Evolutionary conservation across 192 early-diverging fungal genomes (phyloP).

Genomic region (Coemansia sp.): DNA sequence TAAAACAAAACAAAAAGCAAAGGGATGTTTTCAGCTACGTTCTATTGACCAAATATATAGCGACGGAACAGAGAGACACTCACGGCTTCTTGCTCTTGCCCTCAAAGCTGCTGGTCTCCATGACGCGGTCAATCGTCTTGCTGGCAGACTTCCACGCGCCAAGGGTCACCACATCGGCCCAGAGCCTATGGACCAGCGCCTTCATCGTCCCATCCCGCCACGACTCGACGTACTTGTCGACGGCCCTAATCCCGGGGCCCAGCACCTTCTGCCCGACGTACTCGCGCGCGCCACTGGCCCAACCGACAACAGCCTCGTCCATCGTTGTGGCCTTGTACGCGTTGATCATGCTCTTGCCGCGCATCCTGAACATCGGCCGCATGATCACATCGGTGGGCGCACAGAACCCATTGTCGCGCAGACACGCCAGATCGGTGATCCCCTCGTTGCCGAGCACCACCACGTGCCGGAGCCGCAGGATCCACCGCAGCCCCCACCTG

Average conservation of each 20-base stretch:
- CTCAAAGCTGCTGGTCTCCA: not conserved
- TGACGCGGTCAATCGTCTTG: not conserved
- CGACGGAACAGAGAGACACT: too few relatives aligned
- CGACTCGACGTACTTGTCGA: constrained; percentile 19
- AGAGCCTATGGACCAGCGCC: constrained; percentile 12
- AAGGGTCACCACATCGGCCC: constrained; percentile 8
- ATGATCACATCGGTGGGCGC: constrained; percentile 3
- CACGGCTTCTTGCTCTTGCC: not conserved
- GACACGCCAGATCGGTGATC: not conserved
- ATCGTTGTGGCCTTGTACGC: constrained; percentile 12
- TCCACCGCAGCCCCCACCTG: constrained; percentile 22
- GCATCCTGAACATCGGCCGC: not conserved
- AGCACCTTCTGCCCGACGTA: constrained; percentile 7
- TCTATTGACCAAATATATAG: too few relatives aligned
- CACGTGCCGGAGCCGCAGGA: constrained; percentile 11
- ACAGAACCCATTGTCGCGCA: not conserved
- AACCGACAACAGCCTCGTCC: constrained; percentile 11
- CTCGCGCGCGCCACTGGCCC: not conserved
- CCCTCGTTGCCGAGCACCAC: constrained; percentile 14
- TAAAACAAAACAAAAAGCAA: not conserved
- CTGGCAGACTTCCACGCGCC: constrained; percentile 9
- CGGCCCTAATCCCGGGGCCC: constrained; percentile 12
- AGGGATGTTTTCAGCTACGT: not conserved
- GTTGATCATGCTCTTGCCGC: not conserved
- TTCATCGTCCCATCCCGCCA: constrained; percentile 27